Base-by-base conservation (phyloP, 352 stramenopile species). In the Phytophthora tentaculata region DNA sequence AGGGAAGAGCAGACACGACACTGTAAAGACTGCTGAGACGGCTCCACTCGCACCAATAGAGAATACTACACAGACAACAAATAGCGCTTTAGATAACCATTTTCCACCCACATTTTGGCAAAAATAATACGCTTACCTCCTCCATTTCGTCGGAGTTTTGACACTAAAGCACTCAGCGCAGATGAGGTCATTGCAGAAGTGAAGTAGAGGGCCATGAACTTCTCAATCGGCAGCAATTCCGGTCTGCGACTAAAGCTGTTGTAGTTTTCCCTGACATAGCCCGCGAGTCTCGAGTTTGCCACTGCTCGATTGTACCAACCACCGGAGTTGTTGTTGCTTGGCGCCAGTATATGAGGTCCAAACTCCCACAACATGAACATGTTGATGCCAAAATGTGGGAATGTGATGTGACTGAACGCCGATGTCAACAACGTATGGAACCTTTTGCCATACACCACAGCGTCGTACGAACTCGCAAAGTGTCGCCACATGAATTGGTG, bases 341-440 rank as follows among this genome's bases (percentile, higher is more conserved):
- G 74, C 20, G 84, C 73, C 32, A 95, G 41, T n/a, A 94, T 75
- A 20, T 89, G 76, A 5, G 69, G 77, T 0, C 88, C 88, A 67
- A 95, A 95, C 60, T 95, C 81, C 88, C 88, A 95, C 56, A 95
- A 69, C 88, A 95, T 95, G 54, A 93, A 94, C 88, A 95, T 94
- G 67, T 95, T 95, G 74, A 94, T 89, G 32, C 68, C 84, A 53
- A 94, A 91, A 58, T 95, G 88, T 9, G 82, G 79, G 26, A 92
- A 69, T 50, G 88, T 93, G 44, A 93, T 91, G 59, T 95, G 88
- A 67, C 88, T 95, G 67, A 95, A 94, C 13, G 86, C 83, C 7
- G 84, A 90, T 26, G 88, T 94, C 35, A 95, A 44, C 16, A 95
- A 61, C 55, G 88, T 94, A 68, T 93, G 81, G 35, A 89, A 61